phyloP scores from a whole-genome alignment of 768 basidiomycete species.

The Phylloporus arenicola region DNA sequence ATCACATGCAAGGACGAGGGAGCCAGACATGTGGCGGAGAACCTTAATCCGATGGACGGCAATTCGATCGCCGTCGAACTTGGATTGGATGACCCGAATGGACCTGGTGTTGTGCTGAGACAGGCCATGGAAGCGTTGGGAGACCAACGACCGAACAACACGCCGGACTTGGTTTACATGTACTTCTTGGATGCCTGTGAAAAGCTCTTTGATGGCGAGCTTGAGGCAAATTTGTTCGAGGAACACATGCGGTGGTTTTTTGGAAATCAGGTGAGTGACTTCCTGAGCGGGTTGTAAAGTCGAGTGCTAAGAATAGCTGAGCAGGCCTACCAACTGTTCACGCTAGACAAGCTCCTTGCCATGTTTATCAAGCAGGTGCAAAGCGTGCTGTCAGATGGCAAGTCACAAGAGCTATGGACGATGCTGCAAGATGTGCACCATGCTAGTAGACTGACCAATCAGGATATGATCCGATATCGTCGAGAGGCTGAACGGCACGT shows the following conservation, averaged over 20 bases:
- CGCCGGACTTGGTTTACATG: conserved; percentile 72
- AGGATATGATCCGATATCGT: conserved; percentile 72
- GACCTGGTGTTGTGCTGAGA: conserved; percentile 56
- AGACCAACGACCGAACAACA: conserved; percentile 40
- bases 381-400: conserved; percentile 75
- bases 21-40: conserved; percentile 58
- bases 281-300: background rate
- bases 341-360: conserved; percentile 87
- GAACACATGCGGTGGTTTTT: conserved; percentile 96
- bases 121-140: conserved; percentile 63
- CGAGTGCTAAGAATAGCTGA: conserved; percentile 23
- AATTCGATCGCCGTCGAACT: conserved; percentile 82
- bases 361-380: conserved; percentile 95
- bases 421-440: conserved; percentile 63
- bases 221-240: conserved; percentile 89
- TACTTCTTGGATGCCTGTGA: conserved; percentile 89
- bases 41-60: conserved; percentile 58
- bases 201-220: conserved; percentile 87
- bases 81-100: conserved; percentile 81
- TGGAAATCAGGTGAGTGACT: conserved; percentile 63
- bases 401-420: conserved; percentile 80
- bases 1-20: conserved; percentile 81
- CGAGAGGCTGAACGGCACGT: conserved; percentile 74
- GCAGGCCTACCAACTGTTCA: conserved; percentile 89
- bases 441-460: conserved; percentile 47